phyloP scores from a whole-genome alignment of 1,284 basidiomycete species.

The Ganoderma lingzhi region DNA sequence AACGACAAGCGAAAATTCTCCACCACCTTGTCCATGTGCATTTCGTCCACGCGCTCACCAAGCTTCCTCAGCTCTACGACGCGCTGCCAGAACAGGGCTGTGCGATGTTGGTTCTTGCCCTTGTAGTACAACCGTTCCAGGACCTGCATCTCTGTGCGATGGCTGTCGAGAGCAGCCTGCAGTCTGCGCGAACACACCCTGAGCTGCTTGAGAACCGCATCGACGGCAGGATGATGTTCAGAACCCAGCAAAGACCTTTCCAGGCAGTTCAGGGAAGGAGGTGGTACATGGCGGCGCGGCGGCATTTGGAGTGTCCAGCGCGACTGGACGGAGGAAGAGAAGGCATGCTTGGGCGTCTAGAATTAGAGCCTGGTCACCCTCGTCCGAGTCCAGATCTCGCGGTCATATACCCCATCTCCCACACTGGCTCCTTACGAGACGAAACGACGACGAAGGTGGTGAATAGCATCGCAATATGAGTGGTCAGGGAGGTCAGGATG shows the following conservation, averaged over 20 bases:
- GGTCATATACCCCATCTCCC: conserved; percentile 21
- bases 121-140: conserved; percentile 80
- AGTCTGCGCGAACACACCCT: conserved; percentile 62
- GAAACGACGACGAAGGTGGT: background rate
- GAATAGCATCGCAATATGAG: conserved; percentile 50
- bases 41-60: conserved; percentile 54
- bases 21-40: conserved; percentile 51
- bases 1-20: conserved; percentile 65
- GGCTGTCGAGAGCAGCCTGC: conserved; percentile 50
- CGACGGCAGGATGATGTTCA: conserved; percentile 52
- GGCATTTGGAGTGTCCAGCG: conserved; percentile 24
- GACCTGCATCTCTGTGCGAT: conserved; percentile 63
- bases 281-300: conserved; percentile 33
- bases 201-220: conserved; percentile 66
- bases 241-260: conserved; percentile 48
- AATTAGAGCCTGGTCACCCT: background rate
- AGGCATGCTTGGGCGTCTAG: conserved; percentile 21
- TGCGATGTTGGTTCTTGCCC: conserved; percentile 80
- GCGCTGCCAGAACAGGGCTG: conserved; percentile 75
- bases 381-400: conserved; percentile 5
- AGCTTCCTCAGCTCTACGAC: conserved; percentile 67
- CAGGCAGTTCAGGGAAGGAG: conserved; percentile 39
- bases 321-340: conserved; percentile 8
- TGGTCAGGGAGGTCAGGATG: conserved; percentile 77
- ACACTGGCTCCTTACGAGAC: conserved; percentile 2